phyloP scores from a whole-genome alignment of 1,284 basidiomycete genomes.

The Coniophora puteana region DNA sequence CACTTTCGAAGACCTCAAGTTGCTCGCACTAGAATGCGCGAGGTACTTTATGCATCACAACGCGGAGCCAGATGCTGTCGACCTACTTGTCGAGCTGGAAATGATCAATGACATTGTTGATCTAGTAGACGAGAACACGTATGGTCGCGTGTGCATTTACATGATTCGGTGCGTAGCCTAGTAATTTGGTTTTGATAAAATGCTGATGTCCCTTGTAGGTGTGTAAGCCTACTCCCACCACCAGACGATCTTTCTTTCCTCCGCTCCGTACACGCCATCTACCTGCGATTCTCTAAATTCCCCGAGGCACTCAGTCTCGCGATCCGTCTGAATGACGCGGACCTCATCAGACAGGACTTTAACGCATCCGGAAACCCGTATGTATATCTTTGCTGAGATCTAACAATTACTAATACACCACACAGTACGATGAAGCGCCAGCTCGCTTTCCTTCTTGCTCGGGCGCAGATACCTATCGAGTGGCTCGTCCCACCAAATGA shows the following conservation, averaged over 20 bases:
- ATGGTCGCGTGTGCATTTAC: conserved; percentile 92
- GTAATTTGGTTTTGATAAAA: not conserved
- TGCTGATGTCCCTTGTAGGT: conserved; percentile 42
- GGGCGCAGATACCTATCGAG: conserved; percentile 88
- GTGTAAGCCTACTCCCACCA: conserved; percentile 88
- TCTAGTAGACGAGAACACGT: conserved; percentile 88
- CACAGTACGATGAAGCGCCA: conserved; percentile 89
- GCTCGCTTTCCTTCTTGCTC: conserved; percentile 90
- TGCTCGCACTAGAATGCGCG: conserved; percentile 84
- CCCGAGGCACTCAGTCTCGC: conserved; percentile 90
- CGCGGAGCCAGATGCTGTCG: conserved; percentile 98
- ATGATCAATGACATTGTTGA: conserved; percentile 78
- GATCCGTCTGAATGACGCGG: conserved; percentile 81
- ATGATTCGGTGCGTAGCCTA: conserved; percentile 85
- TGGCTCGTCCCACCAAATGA: conserved; percentile 73
- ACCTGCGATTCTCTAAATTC: conserved; percentile 85
- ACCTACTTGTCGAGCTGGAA: conserved; percentile 93
- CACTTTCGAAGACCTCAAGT: conserved; percentile 70
- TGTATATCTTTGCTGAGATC: conserved; percentile 26
- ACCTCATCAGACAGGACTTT: conserved; percentile 84
- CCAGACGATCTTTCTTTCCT: conserved; percentile 94
- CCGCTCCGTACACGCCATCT: conserved; percentile 87
- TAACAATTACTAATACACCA: conserved; percentile 6
- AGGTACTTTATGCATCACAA: conserved; percentile 93
- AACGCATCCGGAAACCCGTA: conserved; percentile 83